A percentile compares a stretch with the other conserved stretches of the same genome.
Evolutionary conservation across 1,139 yeast genomes (phyloP).

Genomic region (Arxiozyma telluris): DNA sequence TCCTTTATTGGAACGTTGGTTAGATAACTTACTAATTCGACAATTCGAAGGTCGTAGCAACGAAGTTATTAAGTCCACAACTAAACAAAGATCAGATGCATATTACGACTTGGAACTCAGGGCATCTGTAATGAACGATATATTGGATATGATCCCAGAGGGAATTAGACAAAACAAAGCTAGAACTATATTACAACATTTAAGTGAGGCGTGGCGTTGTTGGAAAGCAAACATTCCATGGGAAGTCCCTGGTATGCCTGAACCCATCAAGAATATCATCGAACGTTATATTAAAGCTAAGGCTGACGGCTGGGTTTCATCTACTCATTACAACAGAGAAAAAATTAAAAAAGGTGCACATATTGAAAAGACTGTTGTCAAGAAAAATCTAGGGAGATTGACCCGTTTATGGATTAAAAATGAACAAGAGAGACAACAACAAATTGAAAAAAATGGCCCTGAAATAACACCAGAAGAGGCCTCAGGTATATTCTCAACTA

Average conservation of each 20-base stretch:
- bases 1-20: conserved; percentile 89
- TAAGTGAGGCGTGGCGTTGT: conserved; percentile 98
- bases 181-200: conserved; percentile 80
- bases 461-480: conserved; percentile 82
- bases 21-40: conserved; percentile 81
- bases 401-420: conserved; percentile 88
- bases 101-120: conserved; percentile 89
- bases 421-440: conserved; percentile 82
- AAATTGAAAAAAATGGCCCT: conserved; percentile 80
- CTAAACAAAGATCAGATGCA: conserved; percentile 92
- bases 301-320: conserved; percentile 95
- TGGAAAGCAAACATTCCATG: conserved; percentile 99
- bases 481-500: conserved; percentile 70
- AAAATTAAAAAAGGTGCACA: conserved; percentile 80
- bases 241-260: conserved; percentile 96
- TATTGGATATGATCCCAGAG: conserved; percentile 93
- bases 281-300: conserved; percentile 86
- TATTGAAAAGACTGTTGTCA: conserved; percentile 89
- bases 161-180: conserved; percentile 84
- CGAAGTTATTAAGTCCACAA: conserved; percentile 86
- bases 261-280: conserved; percentile 77
- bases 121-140: conserved; percentile 92
- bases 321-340: conserved; percentile 87
- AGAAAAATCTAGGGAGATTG: conserved; percentile 82
- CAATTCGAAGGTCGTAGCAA: conserved; percentile 96